Evolutionary conservation across 106 monocot genomes (phyloP).

Genomic region (Agapanthus africanus): DNA sequence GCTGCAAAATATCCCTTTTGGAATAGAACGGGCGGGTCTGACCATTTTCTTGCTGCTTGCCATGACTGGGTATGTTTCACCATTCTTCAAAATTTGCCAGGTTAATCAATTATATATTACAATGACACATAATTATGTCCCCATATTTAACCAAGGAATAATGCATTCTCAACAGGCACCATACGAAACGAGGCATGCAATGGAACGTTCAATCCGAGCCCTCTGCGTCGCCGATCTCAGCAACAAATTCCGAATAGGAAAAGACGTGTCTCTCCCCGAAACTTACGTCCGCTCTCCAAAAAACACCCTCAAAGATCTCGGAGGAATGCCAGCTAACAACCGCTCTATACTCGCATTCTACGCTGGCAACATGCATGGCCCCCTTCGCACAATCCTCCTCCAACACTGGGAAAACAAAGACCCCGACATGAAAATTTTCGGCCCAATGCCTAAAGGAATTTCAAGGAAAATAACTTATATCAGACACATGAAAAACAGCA

Average conservation of each 20-base stretch:
- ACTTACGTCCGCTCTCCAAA: conserved; percentile 25
- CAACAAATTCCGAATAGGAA: conserved; percentile 35
- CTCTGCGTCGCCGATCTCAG: conserved; percentile 41
- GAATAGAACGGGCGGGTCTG: conserved; percentile 54
- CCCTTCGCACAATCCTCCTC: conserved; percentile 42
- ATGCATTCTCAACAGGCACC: conserved; percentile 29
- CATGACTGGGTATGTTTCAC: conserved; percentile 64
- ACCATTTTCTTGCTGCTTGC: conserved; percentile 61
- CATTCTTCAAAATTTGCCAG: too few species aligned
- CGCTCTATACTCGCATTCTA: conserved; percentile 56
- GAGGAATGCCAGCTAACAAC: conserved; percentile 27
- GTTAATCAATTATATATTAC: too few species aligned
- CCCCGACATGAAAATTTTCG: conserved; percentile 60
- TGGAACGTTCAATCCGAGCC: conserved; percentile 35
- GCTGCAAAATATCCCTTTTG: conserved; percentile 55
- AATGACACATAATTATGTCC: too few species aligned
- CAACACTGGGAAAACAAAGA: conserved; percentile 61
- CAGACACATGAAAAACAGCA: conserved; percentile 56
- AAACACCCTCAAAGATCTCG: conserved; percentile 36
- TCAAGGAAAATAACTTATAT: conserved; percentile 34
- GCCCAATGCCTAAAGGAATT: conserved; percentile 26
- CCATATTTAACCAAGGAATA: neutral
- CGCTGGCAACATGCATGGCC: conserved; percentile 67
- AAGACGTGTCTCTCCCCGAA: conserved; percentile 54
- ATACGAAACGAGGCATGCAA: conserved; percentile 27